Base-by-base conservation (phyloP, 1,284 basidiomycete species). In the Malassezia obtusa region DNA sequence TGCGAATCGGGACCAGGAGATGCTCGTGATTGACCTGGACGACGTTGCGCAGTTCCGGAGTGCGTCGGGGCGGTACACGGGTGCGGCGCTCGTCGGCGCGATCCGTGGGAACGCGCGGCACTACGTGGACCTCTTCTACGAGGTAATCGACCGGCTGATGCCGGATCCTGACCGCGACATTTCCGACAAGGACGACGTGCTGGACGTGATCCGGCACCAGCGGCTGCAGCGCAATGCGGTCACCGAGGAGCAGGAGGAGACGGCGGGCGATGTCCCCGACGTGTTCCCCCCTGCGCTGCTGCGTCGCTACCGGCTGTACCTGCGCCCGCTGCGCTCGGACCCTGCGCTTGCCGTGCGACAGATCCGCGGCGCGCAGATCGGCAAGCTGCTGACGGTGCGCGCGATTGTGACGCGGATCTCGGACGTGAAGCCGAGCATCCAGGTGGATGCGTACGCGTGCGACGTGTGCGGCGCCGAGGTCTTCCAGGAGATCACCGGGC, bases 321-420 rank as follows among this genome's bases (percentile, higher is more conserved):
- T 98, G 77, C 82, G 84, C 53, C 89, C 92, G 26, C 79, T 89
- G 33, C 32, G 0, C 48, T 35, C 40, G 12, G 61, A 75, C 12
- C 57, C 67, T 45, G 67, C 72, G 25, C 80, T 95, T 71, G 90
- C 92, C 24, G 94, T 98, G 14, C 84, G 94, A 37, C 83, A 89
- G 41, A 89, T 98, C 31, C 84, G 84, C 57, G 89, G 90, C 21
- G 73, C 78, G 14, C 84, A 91, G 64, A 80, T 98, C 21, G 94
- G 94, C 47, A 84, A 83, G 65, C 80, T 98, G 58, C 91, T 99
- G 74, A 95, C 89, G 19, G 86, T 94, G 58, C 86, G 92, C 39
- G 94, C 92, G 45, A 96, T 99, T 66, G 90, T 98, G 47, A 99
- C 91, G 17, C 88, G 94, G 51, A 90, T 98, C 3, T 94, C 89